A percentile compares a stretch with the other conserved stretches of the same genome.
Evolutionary conservation across 2,329 filamentous ascomycete genomes (phyloP).

Genomic region (Simplicillium sp.): DNA sequence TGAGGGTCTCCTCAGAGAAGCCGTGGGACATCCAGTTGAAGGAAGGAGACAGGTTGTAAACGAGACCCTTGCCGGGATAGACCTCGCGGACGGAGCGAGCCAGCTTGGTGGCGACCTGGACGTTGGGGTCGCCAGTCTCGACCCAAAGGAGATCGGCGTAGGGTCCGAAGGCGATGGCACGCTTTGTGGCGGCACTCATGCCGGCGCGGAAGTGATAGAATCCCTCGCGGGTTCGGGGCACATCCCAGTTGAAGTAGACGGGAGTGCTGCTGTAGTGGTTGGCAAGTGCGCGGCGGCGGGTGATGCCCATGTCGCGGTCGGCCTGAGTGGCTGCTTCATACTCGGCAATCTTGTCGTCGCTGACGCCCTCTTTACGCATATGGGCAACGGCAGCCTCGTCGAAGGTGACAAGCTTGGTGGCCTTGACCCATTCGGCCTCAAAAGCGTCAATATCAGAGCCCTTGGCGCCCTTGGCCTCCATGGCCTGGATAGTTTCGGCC

Average conservation of each 20-base stretch:
- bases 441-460: slow-evolving; percentile 76
- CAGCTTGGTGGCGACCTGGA: slow-evolving; percentile 66
- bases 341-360: slow-evolving; percentile 52
- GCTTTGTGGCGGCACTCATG: slow-evolving; percentile 81
- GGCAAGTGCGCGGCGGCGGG: slow-evolving; percentile 66
- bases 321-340: slow-evolving; percentile 55
- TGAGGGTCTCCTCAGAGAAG: slow-evolving; percentile 72
- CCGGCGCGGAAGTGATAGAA: slow-evolving; percentile 86
- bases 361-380: slow-evolving; percentile 55
- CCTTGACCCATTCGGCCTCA: slow-evolving; percentile 82
- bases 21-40: slow-evolving; percentile 99
- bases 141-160: slow-evolving; percentile 96
- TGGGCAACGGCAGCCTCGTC: slow-evolving; percentile 81
- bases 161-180: slow-evolving; percentile 81
- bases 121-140: slow-evolving; percentile 83
- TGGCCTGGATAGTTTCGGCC: slow-evolving; percentile 78
- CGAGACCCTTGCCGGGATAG: slow-evolving; percentile 74
- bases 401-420: slow-evolving; percentile 76
- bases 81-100: slow-evolving; percentile 63
- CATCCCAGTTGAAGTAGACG: slow-evolving; percentile 23
- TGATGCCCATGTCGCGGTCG: slow-evolving; percentile 68
- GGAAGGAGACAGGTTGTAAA: slow-evolving; percentile 92
- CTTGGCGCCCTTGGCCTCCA: slow-evolving; percentile 73
- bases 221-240: slow-evolving; percentile 85
- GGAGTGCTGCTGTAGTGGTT: slow-evolving; percentile 50